Base-by-base conservation (phyloP, 2,329 filamentous ascomycete genomes). In the Colletotrichum paranaense region DNA sequence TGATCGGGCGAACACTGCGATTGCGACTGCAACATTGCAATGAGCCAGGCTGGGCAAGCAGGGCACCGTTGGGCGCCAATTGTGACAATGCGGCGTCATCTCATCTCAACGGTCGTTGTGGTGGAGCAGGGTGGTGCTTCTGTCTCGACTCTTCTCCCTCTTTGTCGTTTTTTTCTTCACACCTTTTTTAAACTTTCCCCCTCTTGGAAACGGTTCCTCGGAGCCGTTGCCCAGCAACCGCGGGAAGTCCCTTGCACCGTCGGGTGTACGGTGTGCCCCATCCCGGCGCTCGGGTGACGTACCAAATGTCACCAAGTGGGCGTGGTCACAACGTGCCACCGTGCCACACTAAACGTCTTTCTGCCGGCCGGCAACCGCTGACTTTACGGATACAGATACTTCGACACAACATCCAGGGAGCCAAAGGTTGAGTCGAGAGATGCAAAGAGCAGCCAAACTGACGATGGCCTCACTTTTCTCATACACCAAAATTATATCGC, bases 191-290 rank as follows among this genome's bases (percentile, higher is more conserved):
- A 49, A 49, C 42, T 28, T 63, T 52, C 19, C 60, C 24, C 9
- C 49, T 28, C 46, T 42, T 11, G 22, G 24, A 59, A 64, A 68
- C 70, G 53, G 55, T 22, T 19, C 22, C 49, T 58, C 64, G 9
- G 1, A 2, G 2, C 32, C 62, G 74, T 75, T 75, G 73, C 74
- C 68, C 60, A 38, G 74, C 74, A 75, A 75, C 74, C 32, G 22
- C 69, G 68, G 74, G 66, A 60, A 63, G 65, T 69, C 73, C 74
- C 73, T 75, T 64, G 66, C 32, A 53, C 58, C 19, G 6, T 32
- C 11, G 32, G 32, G 32, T 42, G 38, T 42, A 16, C 38, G 38
- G 38, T 53, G 66, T 57, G 66, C 53, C 56, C 62, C 62, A 62
- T 58, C 62, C 63, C 52, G n/a, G 28, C 56, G 57, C 26, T 49